phyloP scores from a whole-genome alignment of 2,329 filamentous ascomycete species.

The Drechslerella coelobrocha region DNA sequence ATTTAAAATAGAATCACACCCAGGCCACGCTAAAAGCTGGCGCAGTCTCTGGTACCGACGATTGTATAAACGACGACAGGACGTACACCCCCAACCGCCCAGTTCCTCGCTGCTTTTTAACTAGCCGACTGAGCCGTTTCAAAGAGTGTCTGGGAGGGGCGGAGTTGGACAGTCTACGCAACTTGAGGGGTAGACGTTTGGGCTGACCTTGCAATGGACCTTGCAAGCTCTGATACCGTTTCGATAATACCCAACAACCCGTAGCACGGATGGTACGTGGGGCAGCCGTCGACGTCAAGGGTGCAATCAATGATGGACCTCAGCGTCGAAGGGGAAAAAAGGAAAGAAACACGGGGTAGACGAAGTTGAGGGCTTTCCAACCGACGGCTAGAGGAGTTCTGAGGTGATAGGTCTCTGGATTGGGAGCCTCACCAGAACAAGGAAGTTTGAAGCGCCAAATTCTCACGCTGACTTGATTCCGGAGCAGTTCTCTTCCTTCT shows the following conservation, averaged over 20 bases:
- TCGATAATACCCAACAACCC: not conserved
- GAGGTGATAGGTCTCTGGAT: slow-evolving; percentile 4
- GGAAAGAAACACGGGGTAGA: not conserved
- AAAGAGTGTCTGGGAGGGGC: not conserved
- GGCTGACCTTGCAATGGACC: not conserved
- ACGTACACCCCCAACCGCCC: not conserved
- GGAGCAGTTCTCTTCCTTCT: not conserved
- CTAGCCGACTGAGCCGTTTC: not conserved
- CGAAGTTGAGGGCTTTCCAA: slow-evolving; percentile 3
- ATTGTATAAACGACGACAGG: not conserved
- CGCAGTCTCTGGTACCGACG: not conserved
- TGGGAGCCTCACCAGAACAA: slow-evolving; percentile 9
- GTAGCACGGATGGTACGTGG: not conserved
- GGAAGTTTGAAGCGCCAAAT: slow-evolving; percentile 35
- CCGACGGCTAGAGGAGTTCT: slow-evolving; percentile 9
- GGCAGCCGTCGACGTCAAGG: not conserved
- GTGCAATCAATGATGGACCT: not conserved
- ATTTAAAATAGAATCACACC: not conserved
- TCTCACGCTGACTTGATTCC: not conserved
- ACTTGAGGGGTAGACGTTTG: not conserved
- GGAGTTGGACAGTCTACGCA: not conserved
- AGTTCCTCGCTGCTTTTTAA: not conserved
- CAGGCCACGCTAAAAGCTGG: not conserved
- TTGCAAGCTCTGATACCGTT: not conserved
- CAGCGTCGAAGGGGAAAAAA: not conserved